Evolutionary conservation across 805 yeast genomes (phyloP), one percentile per base, ranked within the genome.

Genomic region (Wickerhamiella hasegawae): DNA sequence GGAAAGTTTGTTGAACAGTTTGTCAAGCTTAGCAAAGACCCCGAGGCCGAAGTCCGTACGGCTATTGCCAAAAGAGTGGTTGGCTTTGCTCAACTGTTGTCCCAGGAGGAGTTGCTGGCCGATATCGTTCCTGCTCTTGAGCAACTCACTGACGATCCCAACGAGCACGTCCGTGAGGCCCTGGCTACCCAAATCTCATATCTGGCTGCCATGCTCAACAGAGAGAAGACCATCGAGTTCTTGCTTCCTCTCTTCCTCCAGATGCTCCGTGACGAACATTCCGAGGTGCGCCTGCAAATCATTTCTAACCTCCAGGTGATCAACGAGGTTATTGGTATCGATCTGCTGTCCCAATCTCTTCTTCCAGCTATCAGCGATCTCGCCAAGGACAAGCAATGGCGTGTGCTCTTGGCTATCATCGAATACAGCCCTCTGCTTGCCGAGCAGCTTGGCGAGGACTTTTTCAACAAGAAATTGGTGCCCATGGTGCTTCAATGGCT

Each of bases 321-420:
- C 24, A 87, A 90, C 55, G 90, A 84, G 48, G 93, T 85, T 35
- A 80, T 90, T 47, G 98, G 98, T 21, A 83, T 90, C 45, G 85
- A 78, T 47, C 62, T 80, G 41, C 66, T 90, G 44, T 76, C 94
- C 18, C 85, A 84, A 49, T 77, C 84, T 27, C 65, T 90, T 43
- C 66, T 90, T 45, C 99, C 99, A 3, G 97, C 98, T 3, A 87
- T 90, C 45, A 76, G 93, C 9, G 95, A 87, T 46, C 68, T 90
- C 45, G 97, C 98, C 9, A 85, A 84, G 53, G 98, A 90, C 60
- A 78, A 78, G 50, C 87, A 85, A 53, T 90, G 99, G 99, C 74
- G 99, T 52, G 96, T 90, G 20, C 74, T 97, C 54, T 67, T 90
- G 54, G 97, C 97, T 9, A 90, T 90, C 42, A 90, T 90, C 51